A percentile compares a stretch with the other conserved stretches of the same genome.
phyloP scores from a whole-genome alignment of 352 stramenopile genomes.

The Pythium aristosporum region DNA sequence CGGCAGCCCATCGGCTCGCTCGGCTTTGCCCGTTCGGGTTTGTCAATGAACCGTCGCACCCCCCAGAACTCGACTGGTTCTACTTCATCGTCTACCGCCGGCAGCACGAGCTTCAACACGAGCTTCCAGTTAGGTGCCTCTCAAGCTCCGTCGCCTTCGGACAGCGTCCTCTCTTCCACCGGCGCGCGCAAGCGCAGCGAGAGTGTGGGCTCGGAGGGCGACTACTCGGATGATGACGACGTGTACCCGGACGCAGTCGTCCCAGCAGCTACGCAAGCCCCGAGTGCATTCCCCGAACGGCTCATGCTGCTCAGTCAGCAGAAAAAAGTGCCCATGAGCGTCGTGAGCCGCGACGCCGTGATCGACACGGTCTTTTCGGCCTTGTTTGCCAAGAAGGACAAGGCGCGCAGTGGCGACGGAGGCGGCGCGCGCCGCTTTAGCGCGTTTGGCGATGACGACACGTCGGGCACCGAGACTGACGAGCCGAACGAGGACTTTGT shows the following conservation, averaged over 20 bases:
- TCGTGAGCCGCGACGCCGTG: constrained; percentile 74
- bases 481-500: constrained; percentile 85
- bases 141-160: not conserved
- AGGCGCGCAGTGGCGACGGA: constrained; percentile 5
- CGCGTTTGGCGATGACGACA: constrained; percentile 61
- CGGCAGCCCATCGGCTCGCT: constrained; percentile 55
- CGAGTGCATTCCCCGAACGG: constrained; percentile 68
- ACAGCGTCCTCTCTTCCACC: not conserved
- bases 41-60: constrained; percentile 17
- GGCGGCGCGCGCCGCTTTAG: constrained; percentile 34
- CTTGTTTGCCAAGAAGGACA: constrained; percentile 55
- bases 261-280: constrained; percentile 4
- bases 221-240: constrained; percentile 60
- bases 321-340: constrained; percentile 69
- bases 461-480: constrained; percentile 71
- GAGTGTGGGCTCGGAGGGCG: constrained; percentile 40
- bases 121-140: constrained; percentile 7
- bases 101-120: constrained; percentile 6
- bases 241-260: constrained; percentile 54
- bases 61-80: not conserved
- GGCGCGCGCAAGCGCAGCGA: constrained; percentile 38
- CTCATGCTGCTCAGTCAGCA: constrained; percentile 79
- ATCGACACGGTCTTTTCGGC: constrained; percentile 83
- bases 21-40: constrained; percentile 32
- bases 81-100: not conserved